Evolutionary conservation across 495 filamentous ascomycete genomes (phyloP).

Genomic region (Apiosordaria backusii): DNA sequence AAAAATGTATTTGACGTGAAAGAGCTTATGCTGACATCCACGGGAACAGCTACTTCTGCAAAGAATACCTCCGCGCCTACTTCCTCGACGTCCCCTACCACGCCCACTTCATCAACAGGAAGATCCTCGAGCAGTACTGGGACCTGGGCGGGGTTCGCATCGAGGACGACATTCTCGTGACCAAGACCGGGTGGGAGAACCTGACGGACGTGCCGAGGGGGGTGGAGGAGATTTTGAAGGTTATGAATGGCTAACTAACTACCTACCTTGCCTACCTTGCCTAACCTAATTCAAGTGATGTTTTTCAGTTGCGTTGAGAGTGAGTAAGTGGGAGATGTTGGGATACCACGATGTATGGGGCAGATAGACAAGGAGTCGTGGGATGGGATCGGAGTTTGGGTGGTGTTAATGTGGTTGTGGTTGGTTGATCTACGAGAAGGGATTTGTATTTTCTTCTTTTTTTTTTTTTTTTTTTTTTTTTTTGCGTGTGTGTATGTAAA

Average conservation of each 20-base stretch:
- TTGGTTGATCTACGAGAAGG: too few species aligned
- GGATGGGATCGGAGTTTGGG: too few species aligned
- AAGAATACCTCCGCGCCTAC: slow-evolving; percentile 56
- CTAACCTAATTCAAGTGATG: background rate
- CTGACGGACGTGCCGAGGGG: slow-evolving; percentile 82
- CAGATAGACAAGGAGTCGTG: background rate
- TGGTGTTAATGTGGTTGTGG: too few species aligned
- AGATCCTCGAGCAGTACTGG: slow-evolving; percentile 67
- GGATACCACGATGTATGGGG: too few species aligned
- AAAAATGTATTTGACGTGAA: background rate
- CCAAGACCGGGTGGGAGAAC: slow-evolving; percentile 72
- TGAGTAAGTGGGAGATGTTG: too few species aligned
- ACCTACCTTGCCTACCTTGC: too few species aligned
- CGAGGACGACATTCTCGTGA: slow-evolving; percentile 87
- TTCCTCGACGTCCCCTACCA: slow-evolving; percentile 62
- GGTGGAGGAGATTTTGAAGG: slow-evolving; percentile 42
- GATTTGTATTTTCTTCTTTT: too few species aligned
- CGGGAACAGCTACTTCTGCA: slow-evolving; percentile 56
- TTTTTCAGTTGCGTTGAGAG: background rate
- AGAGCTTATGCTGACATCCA: background rate
- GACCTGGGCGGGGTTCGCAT: slow-evolving; percentile 84
- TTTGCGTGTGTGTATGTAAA: too few species aligned
- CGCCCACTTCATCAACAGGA: slow-evolving; percentile 67
- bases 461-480: too few species aligned
- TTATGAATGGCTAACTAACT: too few species aligned